Conservation (phyloP, 1,284 basidiomycete genomes). For the Vanrija pseudolonga region DNA sequence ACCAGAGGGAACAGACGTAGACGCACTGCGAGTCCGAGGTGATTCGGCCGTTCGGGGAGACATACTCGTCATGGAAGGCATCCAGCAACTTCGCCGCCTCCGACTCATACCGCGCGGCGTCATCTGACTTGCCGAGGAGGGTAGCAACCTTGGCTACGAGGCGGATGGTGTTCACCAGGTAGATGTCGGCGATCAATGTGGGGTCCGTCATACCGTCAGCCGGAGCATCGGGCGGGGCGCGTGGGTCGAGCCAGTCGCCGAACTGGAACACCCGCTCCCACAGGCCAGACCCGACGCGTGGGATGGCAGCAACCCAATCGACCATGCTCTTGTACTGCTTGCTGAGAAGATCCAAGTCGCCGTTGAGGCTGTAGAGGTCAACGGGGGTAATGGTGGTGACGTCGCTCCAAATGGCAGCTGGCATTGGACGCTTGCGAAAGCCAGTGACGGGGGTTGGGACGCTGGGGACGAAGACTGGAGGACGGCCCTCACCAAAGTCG, state of each 20-base stretch:
- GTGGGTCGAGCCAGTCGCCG: conserved; percentile 41
- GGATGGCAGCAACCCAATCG: conserved; percentile 37
- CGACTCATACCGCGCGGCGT: conserved; percentile 14
- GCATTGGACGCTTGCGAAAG: not conserved
- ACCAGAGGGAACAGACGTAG: conserved; percentile 25
- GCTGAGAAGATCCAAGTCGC: conserved; percentile 22
- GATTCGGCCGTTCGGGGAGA: conserved; percentile 26
- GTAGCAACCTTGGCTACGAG: conserved; percentile 23
- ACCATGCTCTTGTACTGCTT: conserved; percentile 30
- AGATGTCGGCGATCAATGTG: conserved; percentile 32
- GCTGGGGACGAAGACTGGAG: conserved; percentile 31
- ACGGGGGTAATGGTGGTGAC: conserved; percentile 25
- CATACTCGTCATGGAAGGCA: conserved; percentile 27
- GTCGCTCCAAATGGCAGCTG: conserved; percentile 31
- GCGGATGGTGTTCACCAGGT: conserved; percentile 27
- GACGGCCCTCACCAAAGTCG: conserved; percentile 11
- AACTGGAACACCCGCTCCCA: conserved; percentile 22
- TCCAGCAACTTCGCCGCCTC: conserved; percentile 14
- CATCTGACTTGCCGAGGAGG: conserved; percentile 19
- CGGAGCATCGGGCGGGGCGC: conserved; percentile 26
- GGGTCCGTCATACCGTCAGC: conserved; percentile 27
- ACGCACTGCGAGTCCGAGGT: conserved; percentile 37
- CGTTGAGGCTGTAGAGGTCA: conserved; percentile 29
- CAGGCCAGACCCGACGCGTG: conserved; percentile 18
- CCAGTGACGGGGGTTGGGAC: not conserved